Conservation (phyloP, 2,329 filamentous ascomycete species). For the Ophidiomyces ophidiicola region DNA sequence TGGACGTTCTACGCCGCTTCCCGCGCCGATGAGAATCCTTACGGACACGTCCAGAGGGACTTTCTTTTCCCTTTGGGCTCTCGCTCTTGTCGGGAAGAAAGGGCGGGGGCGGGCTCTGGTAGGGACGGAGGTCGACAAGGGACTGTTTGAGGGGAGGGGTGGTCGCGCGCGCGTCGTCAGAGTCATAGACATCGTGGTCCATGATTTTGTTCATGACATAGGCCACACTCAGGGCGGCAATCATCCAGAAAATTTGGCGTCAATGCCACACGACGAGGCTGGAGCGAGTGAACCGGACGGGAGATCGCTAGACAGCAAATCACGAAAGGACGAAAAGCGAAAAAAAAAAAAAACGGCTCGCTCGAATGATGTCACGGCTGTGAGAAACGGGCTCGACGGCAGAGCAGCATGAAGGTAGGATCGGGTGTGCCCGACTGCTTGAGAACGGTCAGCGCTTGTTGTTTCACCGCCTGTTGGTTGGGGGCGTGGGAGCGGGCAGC, state of each 20-base stretch:
- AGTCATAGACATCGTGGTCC: conserved; percentile 30
- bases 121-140: conserved; percentile 23
- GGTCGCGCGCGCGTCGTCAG: conserved; percentile 28
- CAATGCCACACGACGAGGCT: not conserved
- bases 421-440: too few species aligned
- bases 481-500: too few species aligned
- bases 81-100: conserved; percentile 22
- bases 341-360: not conserved
- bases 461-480: too few species aligned
- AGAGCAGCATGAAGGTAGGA: too few species aligned
- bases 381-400: too few species aligned
- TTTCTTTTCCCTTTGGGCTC: conserved; percentile 22
- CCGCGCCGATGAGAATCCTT: conserved; percentile 22
- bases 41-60: conserved; percentile 25
- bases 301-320: too few species aligned
- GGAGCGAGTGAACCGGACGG: not conserved
- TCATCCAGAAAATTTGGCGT: not conserved
- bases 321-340: not conserved
- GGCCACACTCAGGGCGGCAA: not conserved
- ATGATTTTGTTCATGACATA: conserved; percentile 21
- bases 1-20: conserved; percentile 25
- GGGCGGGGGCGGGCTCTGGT: conserved; percentile 24
- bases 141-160: conserved; percentile 28
- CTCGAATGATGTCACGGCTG: not conserved
- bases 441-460: too few species aligned